A percentile compares a stretch with the other conserved stretches of the same genome.
phyloP scores from a whole-genome alignment of 2,329 filamentous ascomycete genomes.

The Ascochyta rabiei region DNA sequence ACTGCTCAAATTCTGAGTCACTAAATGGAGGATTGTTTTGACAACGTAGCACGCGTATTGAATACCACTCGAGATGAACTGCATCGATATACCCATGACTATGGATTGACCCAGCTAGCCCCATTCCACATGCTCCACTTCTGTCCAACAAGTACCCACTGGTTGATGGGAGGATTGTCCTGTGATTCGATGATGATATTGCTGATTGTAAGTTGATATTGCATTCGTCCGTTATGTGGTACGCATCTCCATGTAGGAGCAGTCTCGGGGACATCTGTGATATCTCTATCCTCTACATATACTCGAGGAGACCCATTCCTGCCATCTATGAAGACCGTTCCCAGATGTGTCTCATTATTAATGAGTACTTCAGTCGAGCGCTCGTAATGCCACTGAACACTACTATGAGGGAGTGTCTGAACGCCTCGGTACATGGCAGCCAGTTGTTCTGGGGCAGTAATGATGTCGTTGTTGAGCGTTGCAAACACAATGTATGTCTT shows the following conservation, averaged over 20 bases:
- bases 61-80: no score
- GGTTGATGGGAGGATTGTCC: background rate
- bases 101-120: background rate
- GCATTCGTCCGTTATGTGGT: background rate
- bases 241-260: background rate
- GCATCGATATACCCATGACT: no score
- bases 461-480: background rate
- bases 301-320: background rate
- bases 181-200: background rate
- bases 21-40: no score
- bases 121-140: background rate
- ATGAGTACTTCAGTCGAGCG: background rate
- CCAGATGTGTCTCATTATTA: background rate
- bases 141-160: background rate
- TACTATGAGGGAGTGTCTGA: background rate
- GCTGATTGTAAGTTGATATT: background rate
- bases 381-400: background rate
- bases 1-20: no score
- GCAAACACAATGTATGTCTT: background rate
- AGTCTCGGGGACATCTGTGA: background rate
- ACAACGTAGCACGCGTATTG: no score
- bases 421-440: background rate
- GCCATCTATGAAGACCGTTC: background rate
- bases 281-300: background rate
- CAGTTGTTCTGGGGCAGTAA: background rate